Percentiles rank a stretch among this genome's conserved stretches.
Evolutionary conservation across 352 stramenopile genomes (phyloP).

Genomic region (Stephanocyclus meneghinianus): DNA sequence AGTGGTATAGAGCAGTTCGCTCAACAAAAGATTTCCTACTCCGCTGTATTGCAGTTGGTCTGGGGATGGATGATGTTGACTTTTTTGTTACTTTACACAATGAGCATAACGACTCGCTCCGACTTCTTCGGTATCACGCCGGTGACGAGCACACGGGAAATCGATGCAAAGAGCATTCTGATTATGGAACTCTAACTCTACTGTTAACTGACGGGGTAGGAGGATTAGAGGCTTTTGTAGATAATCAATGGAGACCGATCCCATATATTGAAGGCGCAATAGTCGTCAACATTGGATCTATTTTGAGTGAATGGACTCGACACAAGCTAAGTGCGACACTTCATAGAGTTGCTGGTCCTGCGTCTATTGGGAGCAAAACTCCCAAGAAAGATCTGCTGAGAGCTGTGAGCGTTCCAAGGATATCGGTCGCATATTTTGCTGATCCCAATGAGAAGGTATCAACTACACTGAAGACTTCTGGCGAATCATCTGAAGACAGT

Average conservation of each 20-base stretch:
- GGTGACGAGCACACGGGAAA: constrained; percentile 47
- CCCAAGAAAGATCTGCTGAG: constrained; percentile 13
- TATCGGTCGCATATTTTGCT: constrained; percentile 70
- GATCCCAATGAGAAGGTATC: constrained; percentile 61
- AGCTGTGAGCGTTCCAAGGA: constrained; percentile 25
- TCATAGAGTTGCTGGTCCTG: constrained; percentile 61
- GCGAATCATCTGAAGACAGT: not conserved
- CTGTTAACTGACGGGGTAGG: constrained; percentile 64
- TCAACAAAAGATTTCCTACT: constrained; percentile 53
- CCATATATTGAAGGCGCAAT: constrained; percentile 53
- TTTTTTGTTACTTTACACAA: constrained; percentile 60
- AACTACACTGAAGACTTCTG: constrained; percentile 17
- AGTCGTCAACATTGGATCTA: constrained; percentile 66
- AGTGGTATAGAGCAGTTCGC: constrained; percentile 55
- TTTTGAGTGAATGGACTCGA: constrained; percentile 61
- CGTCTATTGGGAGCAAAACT: constrained; percentile 25
- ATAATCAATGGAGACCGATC: constrained; percentile 59
- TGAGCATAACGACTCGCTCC: constrained; percentile 53
- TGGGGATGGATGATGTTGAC: constrained; percentile 41
- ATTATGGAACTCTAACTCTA: constrained; percentile 74
- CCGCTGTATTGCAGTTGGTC: constrained; percentile 50
- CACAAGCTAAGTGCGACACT: constrained; percentile 56
- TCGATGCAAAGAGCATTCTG: constrained; percentile 73
- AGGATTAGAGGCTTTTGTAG: constrained; percentile 62
- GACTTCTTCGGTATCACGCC: constrained; percentile 54